These are phyloP conservation scores for Russula sp. DNA, from an alignment of 768 basidiomycete species.

Conservation along the genomic window DNA sequence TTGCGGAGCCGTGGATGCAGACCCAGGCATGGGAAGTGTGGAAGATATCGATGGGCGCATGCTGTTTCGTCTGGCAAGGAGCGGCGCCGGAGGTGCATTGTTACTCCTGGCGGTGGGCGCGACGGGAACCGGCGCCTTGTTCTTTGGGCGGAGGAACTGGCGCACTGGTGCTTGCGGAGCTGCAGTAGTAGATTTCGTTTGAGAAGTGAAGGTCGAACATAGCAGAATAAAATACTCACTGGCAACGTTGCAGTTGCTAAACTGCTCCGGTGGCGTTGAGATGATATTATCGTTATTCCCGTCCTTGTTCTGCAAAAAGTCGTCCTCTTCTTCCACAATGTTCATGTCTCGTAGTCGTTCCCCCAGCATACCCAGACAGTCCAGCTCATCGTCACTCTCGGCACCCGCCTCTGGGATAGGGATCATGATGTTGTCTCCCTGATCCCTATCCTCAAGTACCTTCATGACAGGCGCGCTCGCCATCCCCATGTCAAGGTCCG, in stretches of 20 bases:
- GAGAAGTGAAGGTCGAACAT: not conserved
- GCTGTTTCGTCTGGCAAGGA: not conserved
- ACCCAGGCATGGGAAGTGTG: slow-evolving; percentile 5
- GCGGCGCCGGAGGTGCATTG: not conserved
- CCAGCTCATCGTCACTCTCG: slow-evolving; percentile 16
- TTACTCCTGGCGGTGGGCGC: not conserved
- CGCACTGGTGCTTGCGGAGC: slow-evolving; percentile 11
- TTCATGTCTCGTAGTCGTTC: slow-evolving; percentile 25
- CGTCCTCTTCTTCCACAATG: slow-evolving; percentile 21
- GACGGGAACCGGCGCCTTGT: not conserved
- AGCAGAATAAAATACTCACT: slow-evolving; percentile 3
- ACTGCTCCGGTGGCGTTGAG: slow-evolving; percentile 11
- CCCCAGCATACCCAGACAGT: slow-evolving; percentile 9
- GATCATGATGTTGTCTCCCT: not conserved
- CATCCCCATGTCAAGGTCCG: slow-evolving; percentile 23
- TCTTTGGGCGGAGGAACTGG: slow-evolving; percentile 10
- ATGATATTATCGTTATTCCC: not conserved
- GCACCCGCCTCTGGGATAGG: not conserved
- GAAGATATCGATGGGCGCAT: slow-evolving; percentile 17
- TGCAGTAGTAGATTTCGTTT: not conserved
- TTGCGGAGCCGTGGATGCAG: not conserved
- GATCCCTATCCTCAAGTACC: not conserved
- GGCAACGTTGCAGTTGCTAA: not conserved
- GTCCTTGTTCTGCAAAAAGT: not conserved
- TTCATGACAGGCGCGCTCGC: not conserved